A percentile compares a stretch with the other conserved stretches of the same genome.
Conservation (phyloP, 2,329 filamentous ascomycete genomes). For the Amphichorda felina region DNA sequence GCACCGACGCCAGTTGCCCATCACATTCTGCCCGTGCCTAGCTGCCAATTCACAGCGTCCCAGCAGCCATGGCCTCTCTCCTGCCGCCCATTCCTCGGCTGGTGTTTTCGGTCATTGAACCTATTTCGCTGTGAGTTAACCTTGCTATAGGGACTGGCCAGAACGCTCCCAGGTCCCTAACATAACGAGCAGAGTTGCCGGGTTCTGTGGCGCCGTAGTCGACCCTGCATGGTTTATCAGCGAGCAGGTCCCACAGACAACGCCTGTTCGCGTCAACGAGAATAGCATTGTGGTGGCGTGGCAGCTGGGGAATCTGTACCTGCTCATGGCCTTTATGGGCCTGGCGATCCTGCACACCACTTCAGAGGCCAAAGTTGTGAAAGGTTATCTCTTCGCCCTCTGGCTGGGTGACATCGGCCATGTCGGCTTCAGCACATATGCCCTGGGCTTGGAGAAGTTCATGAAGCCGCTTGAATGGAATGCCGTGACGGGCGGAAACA, state of each 20-base stretch:
- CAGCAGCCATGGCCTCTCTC: constrained; percentile 41
- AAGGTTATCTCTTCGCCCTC: constrained; percentile 54
- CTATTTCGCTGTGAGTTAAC: constrained; percentile 51
- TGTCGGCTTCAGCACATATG: constrained; percentile 45
- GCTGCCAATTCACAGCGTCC: too few species aligned
- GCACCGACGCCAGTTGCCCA: too few species aligned
- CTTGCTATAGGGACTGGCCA: too few species aligned
- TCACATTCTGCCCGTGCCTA: too few species aligned
- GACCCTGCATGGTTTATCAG: constrained; percentile 50
- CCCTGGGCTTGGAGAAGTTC: constrained; percentile 42
- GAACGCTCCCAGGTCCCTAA: too few species aligned
- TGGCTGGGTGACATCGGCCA: constrained; percentile 58
- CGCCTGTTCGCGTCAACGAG: constrained; percentile 22
- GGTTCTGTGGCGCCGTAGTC: constrained; percentile 43
- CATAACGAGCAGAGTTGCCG: constrained; percentile 41
- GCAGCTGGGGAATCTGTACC: constrained; percentile 60
- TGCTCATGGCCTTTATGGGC: constrained; percentile 52
- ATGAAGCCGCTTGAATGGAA: constrained; percentile 51
- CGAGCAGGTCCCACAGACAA: constrained; percentile 40
- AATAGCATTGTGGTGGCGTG: constrained; percentile 45
- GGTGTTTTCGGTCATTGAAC: constrained; percentile 57
- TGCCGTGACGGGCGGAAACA: constrained; percentile 60
- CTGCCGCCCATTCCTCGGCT: constrained; percentile 53
- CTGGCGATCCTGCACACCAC: constrained; percentile 52
- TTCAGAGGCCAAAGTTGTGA: constrained; percentile 52